Conservation (phyloP, 495 filamentous ascomycete species). For the Endocarpon pusillum region DNA sequence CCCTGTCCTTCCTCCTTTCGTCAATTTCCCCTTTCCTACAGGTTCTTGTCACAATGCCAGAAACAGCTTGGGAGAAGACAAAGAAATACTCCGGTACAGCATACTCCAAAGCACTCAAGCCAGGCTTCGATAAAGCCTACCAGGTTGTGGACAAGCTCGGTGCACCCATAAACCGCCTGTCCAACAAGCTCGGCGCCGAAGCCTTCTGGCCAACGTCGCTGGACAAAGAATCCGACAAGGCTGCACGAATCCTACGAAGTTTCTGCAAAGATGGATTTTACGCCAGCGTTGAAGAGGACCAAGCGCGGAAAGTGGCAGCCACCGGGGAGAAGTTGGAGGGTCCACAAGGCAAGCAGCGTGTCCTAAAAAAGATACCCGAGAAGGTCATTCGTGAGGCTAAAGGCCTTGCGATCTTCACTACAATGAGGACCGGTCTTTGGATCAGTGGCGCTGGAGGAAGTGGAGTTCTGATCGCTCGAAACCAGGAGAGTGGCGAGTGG, state of each 20-base stretch:
- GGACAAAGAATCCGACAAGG: conserved; percentile 71
- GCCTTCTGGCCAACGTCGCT: conserved; percentile 69
- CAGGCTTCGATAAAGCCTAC: conserved; percentile 39
- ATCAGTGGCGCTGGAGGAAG: conserved; percentile 74
- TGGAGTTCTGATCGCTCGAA: conserved; percentile 63
- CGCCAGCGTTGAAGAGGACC: conserved; percentile 12
- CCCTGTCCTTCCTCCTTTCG: no score
- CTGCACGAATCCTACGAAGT: conserved; percentile 58
- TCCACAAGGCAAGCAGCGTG: conserved; percentile 47
- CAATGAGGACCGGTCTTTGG: conserved; percentile 86
- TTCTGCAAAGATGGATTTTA: conserved; percentile 66
- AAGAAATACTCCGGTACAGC: conserved; percentile 10
- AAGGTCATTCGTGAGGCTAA: conserved; percentile 72
- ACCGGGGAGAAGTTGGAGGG: conserved; percentile 27
- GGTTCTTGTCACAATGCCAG: conserved; percentile 19
- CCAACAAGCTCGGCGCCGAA: conserved; percentile 57
- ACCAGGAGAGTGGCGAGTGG: conserved; percentile 65
- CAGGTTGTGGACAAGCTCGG: conserved; percentile 35
- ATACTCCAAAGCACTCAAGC: conserved; percentile 21
- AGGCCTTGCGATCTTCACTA: conserved; percentile 79
- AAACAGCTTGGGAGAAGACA: conserved; percentile 22
- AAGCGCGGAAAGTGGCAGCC: conserved; percentile 16
- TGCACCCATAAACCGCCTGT: conserved; percentile 55
- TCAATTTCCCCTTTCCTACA: no score
- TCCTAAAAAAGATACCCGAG: conserved; percentile 68